Base-by-base conservation (phyloP, 805 yeast species). In the Cyberlindnera euphorbiiphila region DNA sequence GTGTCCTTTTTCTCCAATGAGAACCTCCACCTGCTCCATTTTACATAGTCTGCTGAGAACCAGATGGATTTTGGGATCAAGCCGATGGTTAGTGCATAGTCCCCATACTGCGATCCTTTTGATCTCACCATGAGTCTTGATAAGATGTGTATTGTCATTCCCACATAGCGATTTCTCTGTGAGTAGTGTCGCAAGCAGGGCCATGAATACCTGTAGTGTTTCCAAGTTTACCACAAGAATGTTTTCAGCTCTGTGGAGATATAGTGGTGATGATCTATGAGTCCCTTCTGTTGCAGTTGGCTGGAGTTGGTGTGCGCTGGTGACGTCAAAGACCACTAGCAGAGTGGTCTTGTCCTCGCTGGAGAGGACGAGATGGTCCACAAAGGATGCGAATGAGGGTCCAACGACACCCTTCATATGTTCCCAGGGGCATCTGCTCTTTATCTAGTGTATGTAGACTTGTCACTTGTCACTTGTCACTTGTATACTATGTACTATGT, bases 231-330 rank as follows among this genome's bases (percentile, higher is more conserved):
- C 27, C 5, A 48, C 13, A 5, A 37, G 26, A 9, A 41, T 24
- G 10, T 29, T 9, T 2, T 23, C 28, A 4, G 36, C 17, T 4
- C 19, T 7, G 7, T 27, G 18, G 8, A 49, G 34, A 22, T 41
- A 51, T 15, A n/a, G 3, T 1, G 49, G 34, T 1, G 38, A 36
- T 6, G 54, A 46, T 22, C 54, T 42, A 25, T 31, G 20, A 6
- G 18, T 5, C 1, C 28, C 36, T 9, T 34, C 12, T 10, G 29
- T 11, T 11, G 14, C 7, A 11, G 42, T 37, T 10, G 49, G 20
- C 24, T 34, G 34, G 13, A 39, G 38, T 16, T 29, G 25, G 4
- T n/a, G 5, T 2, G 20, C 34, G 9, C 25, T 34, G 12, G 37
- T 13, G 11, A 35, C 23, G 31, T 39, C 42, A 9, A 43, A 15